phyloP scores from a whole-genome alignment of 2,329 filamentous ascomycete genomes.

The Septoria linicola region DNA sequence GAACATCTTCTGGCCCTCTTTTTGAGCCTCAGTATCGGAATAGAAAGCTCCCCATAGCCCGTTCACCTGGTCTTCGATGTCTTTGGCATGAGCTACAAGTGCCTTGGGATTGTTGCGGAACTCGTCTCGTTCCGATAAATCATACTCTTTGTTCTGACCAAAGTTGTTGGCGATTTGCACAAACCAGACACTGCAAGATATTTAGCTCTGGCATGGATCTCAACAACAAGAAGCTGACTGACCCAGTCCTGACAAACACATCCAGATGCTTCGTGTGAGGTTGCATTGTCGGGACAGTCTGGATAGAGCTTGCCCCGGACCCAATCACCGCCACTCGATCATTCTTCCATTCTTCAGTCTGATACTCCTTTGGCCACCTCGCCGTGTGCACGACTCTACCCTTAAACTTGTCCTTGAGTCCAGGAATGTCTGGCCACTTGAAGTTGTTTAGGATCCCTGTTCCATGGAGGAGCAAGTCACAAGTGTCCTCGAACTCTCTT shows the following conservation, averaged over 20 bases:
- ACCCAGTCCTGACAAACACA: constrained; percentile 50
- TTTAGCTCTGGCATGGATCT: background rate
- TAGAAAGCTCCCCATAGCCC: constrained; percentile 51
- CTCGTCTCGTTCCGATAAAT: constrained; percentile 42
- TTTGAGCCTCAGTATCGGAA: constrained; percentile 44
- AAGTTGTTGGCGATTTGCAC: constrained; percentile 49
- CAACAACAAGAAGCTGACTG: constrained; percentile 27
- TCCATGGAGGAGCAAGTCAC: constrained; percentile 47
- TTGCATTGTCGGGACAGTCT: constrained; percentile 50
- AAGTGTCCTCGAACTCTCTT: constrained; percentile 45
- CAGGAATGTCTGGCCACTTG: constrained; percentile 41
- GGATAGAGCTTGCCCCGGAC: constrained; percentile 47
- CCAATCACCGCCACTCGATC: constrained; percentile 48
- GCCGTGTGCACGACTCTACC: constrained; percentile 47
- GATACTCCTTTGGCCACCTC: constrained; percentile 48
- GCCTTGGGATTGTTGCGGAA: constrained; percentile 46
- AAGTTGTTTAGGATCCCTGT: constrained; percentile 42
- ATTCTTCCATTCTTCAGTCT: constrained; percentile 46
- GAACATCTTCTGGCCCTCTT: constrained; percentile 41
- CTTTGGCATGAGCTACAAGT: constrained; percentile 43
- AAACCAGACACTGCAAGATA: constrained; percentile 32
- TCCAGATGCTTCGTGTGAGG: constrained; percentile 48
- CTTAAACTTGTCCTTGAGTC: constrained; percentile 47
- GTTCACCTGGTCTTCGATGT: constrained; percentile 45
- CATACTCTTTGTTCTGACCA: constrained; percentile 48